Evolutionary conservation across 2,329 filamentous ascomycete genomes (phyloP).

Genomic region (Phoma sp.): DNA sequence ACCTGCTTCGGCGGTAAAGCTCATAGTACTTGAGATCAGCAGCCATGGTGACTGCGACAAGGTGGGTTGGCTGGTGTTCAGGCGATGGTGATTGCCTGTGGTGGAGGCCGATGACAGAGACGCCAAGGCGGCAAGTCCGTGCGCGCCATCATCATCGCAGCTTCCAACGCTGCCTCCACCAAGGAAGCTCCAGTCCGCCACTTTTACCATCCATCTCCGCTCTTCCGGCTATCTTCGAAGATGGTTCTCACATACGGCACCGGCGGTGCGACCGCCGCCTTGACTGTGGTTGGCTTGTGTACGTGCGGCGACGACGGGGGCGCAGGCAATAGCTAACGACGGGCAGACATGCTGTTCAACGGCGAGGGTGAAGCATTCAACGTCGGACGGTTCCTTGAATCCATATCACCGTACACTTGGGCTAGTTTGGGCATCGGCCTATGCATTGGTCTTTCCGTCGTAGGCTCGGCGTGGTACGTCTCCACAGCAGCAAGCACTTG

Average conservation of each 20-base stretch:
- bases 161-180: slow-evolving; percentile 29
- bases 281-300: slow-evolving; percentile 81
- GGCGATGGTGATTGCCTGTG: slow-evolving; percentile 21
- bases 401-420: slow-evolving; percentile 93
- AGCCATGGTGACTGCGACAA: slow-evolving; percentile 38
- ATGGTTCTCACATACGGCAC: slow-evolving; percentile 79
- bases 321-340: slow-evolving; percentile 42
- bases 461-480: slow-evolving; percentile 92
- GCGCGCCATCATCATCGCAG: slow-evolving; percentile 30
- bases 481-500: background rate
- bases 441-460: slow-evolving; percentile 94
- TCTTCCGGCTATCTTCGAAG: slow-evolving; percentile 34
- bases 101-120: slow-evolving; percentile 19
- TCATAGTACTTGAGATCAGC: slow-evolving; percentile 75
- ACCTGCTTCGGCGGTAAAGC: slow-evolving; percentile 98
- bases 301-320: slow-evolving; percentile 52
- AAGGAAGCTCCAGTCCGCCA: slow-evolving; percentile 38
- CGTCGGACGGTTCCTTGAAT: slow-evolving; percentile 92
- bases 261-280: slow-evolving; percentile 71
- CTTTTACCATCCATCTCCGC: slow-evolving; percentile 34
- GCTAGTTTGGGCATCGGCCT: slow-evolving; percentile 88
- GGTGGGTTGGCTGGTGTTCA: slow-evolving; percentile 20
- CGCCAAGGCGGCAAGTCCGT: slow-evolving; percentile 16
- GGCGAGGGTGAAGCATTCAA: slow-evolving; percentile 96
- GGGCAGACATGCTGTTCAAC: slow-evolving; percentile 95